Base-by-base conservation (phyloP, 2,329 filamentous ascomycete species). In the Juglanconis oblonga region DNA sequence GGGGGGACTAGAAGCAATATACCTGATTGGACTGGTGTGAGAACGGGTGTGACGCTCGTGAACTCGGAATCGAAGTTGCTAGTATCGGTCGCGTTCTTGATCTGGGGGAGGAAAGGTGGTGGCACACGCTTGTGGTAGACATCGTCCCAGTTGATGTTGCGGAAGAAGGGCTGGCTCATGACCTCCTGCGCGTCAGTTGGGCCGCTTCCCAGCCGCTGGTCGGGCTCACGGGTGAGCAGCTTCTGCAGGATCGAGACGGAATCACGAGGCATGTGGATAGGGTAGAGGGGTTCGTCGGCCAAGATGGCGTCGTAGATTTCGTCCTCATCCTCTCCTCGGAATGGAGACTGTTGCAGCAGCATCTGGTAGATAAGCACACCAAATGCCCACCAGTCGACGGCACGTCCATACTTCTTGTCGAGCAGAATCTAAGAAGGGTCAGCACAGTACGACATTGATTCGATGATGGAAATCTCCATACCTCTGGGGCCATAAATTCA, bases 301-400 rank as follows among this genome's bases (percentile, higher is more conserved):
- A 99, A 85, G 78, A 99, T 98, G 40, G 95, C 94, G 69, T 99
- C 95, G 79, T 99, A 99, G 65, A 99, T 99, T 77, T 99, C 95
- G 72, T 99, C 95, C 72, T 99, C 96, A 68, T 99, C 95, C 74
- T 99, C 96, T 70, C 95, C 95, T 69, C 95, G 89, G 89, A 99
- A 99, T 0, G 95, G 95, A 35, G 94, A 98, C 74, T 99, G 96
- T 72, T 99, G 96, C 52, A 99, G 86, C 59, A 99, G 89, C 96
- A 99, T 99, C 76, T 99, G 95, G 79, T 99, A 99, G 70, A 99
- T 99, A 68, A 99, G 79, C 36, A 99, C 95, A 73, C 95, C 95
- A 76, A 99, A 99, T 6, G 96, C 96, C 95, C 95, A 99, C 95
- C 95, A 99, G 75, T 99, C 95, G 48, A 99, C 95, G 14, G 95